Percentiles rank a stretch among this genome's conserved stretches.
Evolutionary conservation across 257 asterid genomes (phyloP).

Genomic region (Cordia subcordata): DNA sequence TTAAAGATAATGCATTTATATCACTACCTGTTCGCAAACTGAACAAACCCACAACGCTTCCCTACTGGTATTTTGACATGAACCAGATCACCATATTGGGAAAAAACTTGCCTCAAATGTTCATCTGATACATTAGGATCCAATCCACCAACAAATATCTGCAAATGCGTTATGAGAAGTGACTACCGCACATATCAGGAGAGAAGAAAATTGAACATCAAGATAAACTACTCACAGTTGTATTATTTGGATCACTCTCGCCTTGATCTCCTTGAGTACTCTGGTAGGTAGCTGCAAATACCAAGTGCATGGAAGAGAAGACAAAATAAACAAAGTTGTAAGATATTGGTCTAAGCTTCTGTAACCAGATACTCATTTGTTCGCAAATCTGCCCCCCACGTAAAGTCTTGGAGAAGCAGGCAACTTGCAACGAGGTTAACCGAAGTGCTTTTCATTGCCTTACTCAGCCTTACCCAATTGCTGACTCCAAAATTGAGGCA

Average conservation of each 20-base stretch:
- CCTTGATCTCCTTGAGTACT: constrained; percentile 66
- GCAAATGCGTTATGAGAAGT: constrained; percentile 19
- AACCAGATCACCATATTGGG: constrained; percentile 68
- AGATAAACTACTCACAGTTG: constrained; percentile 65
- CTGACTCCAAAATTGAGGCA: too few relatives aligned
- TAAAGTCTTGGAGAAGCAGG: too few relatives aligned
- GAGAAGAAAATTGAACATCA: background rate
- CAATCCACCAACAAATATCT: constrained; percentile 88
- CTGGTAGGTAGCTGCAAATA: constrained; percentile 66
- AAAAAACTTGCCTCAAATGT: constrained; percentile 70
- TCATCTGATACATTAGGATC: constrained; percentile 81
- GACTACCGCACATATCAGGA: constrained; percentile 3
- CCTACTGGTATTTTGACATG: constrained; percentile 87
- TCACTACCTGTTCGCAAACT: constrained; percentile 66
- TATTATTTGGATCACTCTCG: constrained; percentile 85
- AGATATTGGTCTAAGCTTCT: background rate
- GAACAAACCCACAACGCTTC: constrained; percentile 94
- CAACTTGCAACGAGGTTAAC: background rate
- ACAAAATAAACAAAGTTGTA: constrained; percentile 4
- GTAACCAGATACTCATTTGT: too few relatives aligned
- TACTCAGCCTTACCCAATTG: too few relatives aligned
- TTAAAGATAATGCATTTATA: background rate
- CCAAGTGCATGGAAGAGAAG: constrained; percentile 17
- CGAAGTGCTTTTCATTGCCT: background rate
- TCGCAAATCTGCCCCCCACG: background rate